Conservation (phyloP, 108 stramenopile genomes). For the Cyclotella choctawhatcheeana region DNA sequence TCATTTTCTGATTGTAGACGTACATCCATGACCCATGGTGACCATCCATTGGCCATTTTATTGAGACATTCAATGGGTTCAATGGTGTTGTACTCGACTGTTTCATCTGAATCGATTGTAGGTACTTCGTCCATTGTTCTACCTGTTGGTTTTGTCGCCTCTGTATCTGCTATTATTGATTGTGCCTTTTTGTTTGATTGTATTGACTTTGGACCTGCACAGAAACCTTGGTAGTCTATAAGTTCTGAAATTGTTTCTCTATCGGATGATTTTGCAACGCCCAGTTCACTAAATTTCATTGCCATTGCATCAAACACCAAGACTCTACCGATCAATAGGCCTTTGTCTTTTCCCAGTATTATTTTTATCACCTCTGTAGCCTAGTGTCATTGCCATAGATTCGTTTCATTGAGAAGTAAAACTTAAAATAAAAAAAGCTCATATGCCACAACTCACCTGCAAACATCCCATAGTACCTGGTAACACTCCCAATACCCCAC, state of each 20-base stretch:
- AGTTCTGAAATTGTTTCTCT: constrained; percentile 62
- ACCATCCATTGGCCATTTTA: constrained; percentile 85
- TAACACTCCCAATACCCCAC: constrained; percentile 94
- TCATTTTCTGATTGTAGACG: constrained; percentile 90
- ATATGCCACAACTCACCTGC: constrained; percentile 40
- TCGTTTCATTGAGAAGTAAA: too few species aligned
- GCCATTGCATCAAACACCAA: constrained; percentile 85
- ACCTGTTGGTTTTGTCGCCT: constrained; percentile 29
- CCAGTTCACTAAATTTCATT: constrained; percentile 82
- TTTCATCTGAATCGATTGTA: constrained; percentile 10
- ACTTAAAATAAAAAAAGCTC: too few species aligned
- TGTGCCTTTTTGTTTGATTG: constrained; percentile 6
- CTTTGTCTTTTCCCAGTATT: constrained; percentile 65
- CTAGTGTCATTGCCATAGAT: background rate
- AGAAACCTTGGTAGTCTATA: constrained; percentile 90
- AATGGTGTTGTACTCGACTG: constrained; percentile 64
- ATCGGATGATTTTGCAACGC: constrained; percentile 46
- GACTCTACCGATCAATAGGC: constrained; percentile 74
- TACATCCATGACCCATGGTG: constrained; percentile 93
- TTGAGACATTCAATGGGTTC: constrained; percentile 70
- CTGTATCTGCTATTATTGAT: constrained; percentile 5
- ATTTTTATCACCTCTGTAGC: constrained; percentile 93
- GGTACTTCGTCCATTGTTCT: constrained; percentile 88
- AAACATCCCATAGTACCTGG: constrained; percentile 95
- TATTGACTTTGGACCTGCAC: constrained; percentile 69